These are phyloP conservation scores for Paramecium pentaurelia DNA, from an alignment of 73 alveolate genomes.

Conservation along the genomic window DNA sequence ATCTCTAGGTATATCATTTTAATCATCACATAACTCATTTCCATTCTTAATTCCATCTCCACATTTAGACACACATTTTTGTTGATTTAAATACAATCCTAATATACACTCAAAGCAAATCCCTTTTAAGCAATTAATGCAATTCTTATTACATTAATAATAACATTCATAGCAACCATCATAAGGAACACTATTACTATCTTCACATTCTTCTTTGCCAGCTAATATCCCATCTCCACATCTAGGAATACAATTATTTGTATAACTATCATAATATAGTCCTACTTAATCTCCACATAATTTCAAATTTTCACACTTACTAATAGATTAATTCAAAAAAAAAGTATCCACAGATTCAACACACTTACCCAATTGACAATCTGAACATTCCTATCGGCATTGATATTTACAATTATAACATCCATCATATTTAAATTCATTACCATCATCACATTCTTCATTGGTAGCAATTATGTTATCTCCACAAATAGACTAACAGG, in stretches of 20 bases:
- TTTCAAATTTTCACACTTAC: slow-evolving; percentile 29
- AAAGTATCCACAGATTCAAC: not conserved
- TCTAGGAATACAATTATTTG: not conserved
- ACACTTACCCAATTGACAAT: not conserved
- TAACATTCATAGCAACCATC: slow-evolving; percentile 3
- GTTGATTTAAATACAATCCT: too few species aligned
- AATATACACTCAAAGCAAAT: too few species aligned
- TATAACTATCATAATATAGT: slow-evolving; percentile 34
- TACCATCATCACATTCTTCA: not conserved
- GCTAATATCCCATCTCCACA: slow-evolving; percentile 58
- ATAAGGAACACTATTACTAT: not conserved
- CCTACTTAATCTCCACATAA: slow-evolving; percentile 61
- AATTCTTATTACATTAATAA: not conserved
- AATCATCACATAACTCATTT: not conserved
- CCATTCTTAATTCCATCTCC: not conserved
- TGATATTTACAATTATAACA: slow-evolving; percentile 53
- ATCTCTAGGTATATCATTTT: not conserved
- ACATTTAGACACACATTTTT: not conserved
- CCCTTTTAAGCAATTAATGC: too few species aligned
- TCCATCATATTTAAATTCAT: not conserved
- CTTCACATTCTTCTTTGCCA: slow-evolving; percentile 43
- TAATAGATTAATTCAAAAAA: slow-evolving; percentile 17
- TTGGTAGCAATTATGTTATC: not conserved
- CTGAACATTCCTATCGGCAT: slow-evolving; percentile 62
- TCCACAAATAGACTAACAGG: not conserved